These are phyloP conservation scores for Kickxella alabastrina DNA, from an alignment of 192 early-diverging fungal genomes.

Conservation along the genomic window DNA sequence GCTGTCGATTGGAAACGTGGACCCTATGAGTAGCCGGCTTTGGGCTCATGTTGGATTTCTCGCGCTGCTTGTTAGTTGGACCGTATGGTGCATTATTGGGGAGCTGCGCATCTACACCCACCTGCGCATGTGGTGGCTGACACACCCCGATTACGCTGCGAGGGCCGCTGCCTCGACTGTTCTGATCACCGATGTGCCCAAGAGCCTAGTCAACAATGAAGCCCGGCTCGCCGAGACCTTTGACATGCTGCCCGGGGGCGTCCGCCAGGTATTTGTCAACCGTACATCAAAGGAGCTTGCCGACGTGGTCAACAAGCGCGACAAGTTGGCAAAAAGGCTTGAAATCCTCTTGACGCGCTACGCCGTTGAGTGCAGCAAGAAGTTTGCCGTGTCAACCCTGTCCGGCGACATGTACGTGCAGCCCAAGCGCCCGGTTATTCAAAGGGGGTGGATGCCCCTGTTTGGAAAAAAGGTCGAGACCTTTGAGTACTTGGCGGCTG, in stretches of 20 bases:
- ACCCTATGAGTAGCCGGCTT: constrained; percentile 41
- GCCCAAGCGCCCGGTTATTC: constrained; percentile 48
- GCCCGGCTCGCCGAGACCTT: constrained; percentile 54
- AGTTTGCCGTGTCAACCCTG: constrained; percentile 4
- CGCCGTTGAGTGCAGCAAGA: constrained; percentile 36
- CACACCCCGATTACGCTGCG: constrained; percentile 48
- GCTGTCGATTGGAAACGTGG: constrained; percentile 73
- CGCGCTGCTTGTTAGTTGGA: constrained; percentile 21
- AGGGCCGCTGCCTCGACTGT: constrained; percentile 60
- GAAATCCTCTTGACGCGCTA: constrained; percentile 56
- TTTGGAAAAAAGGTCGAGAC: constrained; percentile 59
- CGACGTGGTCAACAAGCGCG: constrained; percentile 51
- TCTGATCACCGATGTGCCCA: constrained; percentile 68
- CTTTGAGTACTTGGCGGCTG: constrained; percentile 28
- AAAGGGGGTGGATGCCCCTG: constrained; percentile 21
- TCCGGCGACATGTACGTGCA: constrained; percentile 5
- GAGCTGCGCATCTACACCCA: constrained; percentile 58
- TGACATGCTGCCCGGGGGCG: constrained; percentile 65
- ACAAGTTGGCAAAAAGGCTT: constrained; percentile 45
- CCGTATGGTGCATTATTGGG: constrained; percentile 52
- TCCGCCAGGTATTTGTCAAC: constrained; percentile 60
- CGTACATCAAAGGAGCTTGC: constrained; percentile 53
- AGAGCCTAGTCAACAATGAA: constrained; percentile 49
- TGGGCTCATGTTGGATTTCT: constrained; percentile 69
- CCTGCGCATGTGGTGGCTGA: constrained; percentile 63